Evolutionary conservation across 805 yeast species (phyloP).

Genomic region (Zygotorulaspora chibaensis): DNA sequence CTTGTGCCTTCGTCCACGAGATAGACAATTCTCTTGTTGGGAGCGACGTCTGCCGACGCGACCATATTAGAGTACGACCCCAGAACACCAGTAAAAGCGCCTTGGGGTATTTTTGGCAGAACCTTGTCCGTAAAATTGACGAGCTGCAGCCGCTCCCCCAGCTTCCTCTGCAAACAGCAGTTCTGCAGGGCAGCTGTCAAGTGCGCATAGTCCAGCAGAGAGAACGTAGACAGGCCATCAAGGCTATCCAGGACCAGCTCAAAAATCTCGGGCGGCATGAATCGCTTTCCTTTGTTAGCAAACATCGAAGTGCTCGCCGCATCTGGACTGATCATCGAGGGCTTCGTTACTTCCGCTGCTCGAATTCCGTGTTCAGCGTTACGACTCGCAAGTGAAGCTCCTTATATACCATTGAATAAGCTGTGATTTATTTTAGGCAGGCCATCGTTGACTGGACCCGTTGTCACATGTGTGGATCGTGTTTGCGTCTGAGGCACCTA

Average conservation of each 20-base stretch:
- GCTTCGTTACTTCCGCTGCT: too few species aligned
- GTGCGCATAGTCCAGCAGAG: slow-evolving; percentile 13
- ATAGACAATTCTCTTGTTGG: background rate
- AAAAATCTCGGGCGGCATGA: slow-evolving; percentile 11
- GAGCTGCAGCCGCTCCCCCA: slow-evolving; percentile 3
- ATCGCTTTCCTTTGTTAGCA: background rate
- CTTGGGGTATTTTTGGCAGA: background rate
- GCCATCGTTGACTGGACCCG: too few species aligned
- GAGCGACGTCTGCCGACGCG: background rate
- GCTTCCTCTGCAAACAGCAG: background rate
- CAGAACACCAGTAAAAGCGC: background rate
- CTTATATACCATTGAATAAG: too few species aligned
- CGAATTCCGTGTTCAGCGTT: too few species aligned
- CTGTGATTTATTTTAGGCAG: too few species aligned
- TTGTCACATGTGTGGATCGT: too few species aligned
- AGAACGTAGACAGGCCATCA: slow-evolving; percentile 5
- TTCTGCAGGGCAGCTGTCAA: slow-evolving; percentile 7
- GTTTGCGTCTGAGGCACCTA: too few species aligned
- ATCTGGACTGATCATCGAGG: too few species aligned
- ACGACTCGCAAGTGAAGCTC: too few species aligned
- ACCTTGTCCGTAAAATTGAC: slow-evolving; percentile 1
- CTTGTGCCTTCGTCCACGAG: slow-evolving; percentile 5
- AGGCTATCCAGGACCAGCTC: slow-evolving; percentile 11
- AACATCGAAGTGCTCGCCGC: background rate
- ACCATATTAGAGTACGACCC: slow-evolving; percentile 1